Conservation (phyloP, 208 protist genomes). For the Tritrichomonas foetus region DNA sequence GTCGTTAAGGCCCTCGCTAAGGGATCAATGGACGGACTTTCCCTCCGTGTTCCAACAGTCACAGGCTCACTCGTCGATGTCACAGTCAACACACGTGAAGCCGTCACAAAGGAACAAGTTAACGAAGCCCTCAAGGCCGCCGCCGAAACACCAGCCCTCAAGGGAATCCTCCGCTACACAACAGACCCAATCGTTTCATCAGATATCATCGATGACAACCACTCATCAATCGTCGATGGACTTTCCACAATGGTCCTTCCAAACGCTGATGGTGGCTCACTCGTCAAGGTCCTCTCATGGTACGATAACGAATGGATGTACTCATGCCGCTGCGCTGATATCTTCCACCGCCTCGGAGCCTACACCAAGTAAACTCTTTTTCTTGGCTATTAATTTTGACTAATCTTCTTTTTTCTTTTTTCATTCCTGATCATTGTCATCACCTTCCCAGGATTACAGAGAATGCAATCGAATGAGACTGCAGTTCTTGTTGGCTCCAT, state of each 20-base stretch:
- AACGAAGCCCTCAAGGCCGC: conserved; percentile 66
- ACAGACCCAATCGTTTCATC: conserved; percentile 92
- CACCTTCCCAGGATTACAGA: too few relatives aligned
- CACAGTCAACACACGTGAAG: conserved; percentile 83
- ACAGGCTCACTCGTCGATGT: conserved; percentile 96
- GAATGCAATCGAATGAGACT: too few relatives aligned
- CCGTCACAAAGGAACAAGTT: conserved; percentile 75
- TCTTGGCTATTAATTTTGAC: too few relatives aligned
- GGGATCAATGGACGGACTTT: conserved; percentile 77
- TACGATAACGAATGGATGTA: conserved; percentile 99
- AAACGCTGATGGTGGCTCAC: background rate
- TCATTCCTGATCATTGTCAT: too few relatives aligned
- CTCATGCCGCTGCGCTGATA: conserved; percentile 90
- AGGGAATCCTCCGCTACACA: conserved; percentile 92
- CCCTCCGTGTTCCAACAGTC: conserved; percentile 76
- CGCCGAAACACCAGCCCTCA: conserved; percentile 70
- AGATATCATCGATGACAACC: conserved; percentile 87
- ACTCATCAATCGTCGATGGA: conserved; percentile 93
- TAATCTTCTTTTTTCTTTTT: too few relatives aligned
- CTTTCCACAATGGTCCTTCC: conserved; percentile 87
- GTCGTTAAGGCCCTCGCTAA: too few relatives aligned
- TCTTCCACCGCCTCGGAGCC: conserved; percentile 33
- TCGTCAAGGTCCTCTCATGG: conserved; percentile 12
- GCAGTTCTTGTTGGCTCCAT: too few relatives aligned
- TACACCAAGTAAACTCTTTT: too few relatives aligned